phyloP scores from a whole-genome alignment of 2,329 filamentous ascomycete species.

The Claviceps sp. region DNA sequence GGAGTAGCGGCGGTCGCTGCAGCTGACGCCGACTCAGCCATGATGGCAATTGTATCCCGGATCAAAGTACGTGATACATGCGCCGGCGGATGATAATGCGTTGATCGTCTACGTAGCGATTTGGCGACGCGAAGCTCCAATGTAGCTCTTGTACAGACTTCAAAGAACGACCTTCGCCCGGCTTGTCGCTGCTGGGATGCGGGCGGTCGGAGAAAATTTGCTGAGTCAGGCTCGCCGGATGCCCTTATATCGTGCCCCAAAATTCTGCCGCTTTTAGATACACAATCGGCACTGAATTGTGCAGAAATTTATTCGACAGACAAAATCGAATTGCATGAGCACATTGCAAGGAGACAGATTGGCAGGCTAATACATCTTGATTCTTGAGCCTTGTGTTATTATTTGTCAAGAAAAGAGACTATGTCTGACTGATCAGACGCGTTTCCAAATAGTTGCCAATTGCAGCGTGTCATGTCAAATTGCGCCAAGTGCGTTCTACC shows the following conservation, averaged over 20 bases:
- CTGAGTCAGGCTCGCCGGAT: conserved; percentile 24
- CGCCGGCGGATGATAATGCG: conserved; percentile 6
- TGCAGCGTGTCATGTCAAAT: neutral
- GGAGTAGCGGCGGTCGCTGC: conserved; percentile 21
- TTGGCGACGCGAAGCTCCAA: neutral
- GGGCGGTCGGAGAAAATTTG: conserved; percentile 28
- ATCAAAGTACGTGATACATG: conserved; percentile 13
- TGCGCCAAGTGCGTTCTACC: neutral
- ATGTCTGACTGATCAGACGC: no score
- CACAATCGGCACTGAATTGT: conserved; percentile 21
- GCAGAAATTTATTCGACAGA: conserved; percentile 7
- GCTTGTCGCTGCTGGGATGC: conserved; percentile 15
- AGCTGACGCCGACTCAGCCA: conserved; percentile 28
- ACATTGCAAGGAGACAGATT: neutral
- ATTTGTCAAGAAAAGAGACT: no score
- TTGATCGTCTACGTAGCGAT: neutral
- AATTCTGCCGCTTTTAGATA: conserved; percentile 23
- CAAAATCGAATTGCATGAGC: neutral
- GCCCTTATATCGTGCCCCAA: conserved; percentile 29
- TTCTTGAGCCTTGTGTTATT: no score
- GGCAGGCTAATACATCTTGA: neutral
- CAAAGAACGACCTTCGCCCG: conserved; percentile 6
- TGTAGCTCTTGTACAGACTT: conserved; percentile 4
- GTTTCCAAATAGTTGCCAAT: neutral
- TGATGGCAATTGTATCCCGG: conserved; percentile 20